Base-by-base conservation (phyloP, 2,329 filamentous ascomycete species). In the Epichloe typhina region DNA sequence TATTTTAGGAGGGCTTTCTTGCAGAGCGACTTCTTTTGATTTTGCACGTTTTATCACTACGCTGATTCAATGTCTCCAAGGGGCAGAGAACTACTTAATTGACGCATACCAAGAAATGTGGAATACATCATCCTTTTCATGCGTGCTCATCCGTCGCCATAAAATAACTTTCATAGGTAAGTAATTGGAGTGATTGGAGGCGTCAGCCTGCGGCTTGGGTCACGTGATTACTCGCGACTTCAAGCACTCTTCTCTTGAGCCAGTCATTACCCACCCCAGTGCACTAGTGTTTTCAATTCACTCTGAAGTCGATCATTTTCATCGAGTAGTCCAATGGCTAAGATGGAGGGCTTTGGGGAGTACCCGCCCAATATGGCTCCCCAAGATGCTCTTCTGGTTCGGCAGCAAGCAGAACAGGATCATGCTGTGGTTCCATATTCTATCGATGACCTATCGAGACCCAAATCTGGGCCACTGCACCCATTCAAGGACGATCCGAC, bases 381-480 rank as follows among this genome's bases (percentile, higher is more conserved):
- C 15, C 74, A 80, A 61, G 80, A 83, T 61, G 78, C 80, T 43
- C 74, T 84, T 43, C 72, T 83, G 50, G 71, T 80, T 43, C 74
- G 80, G 50, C 62, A 68, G 54, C 72, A 80, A 59, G 70, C 75
- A 38, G 69, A 69, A 50, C 71, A 75, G 36, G 73, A 81, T 53
- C 81, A 84, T 59, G 77, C 76, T 19, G 76, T 83, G 23, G 76
- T 79, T 7, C 72, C 74, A 33, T 84, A 84, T 62, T 83, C 83
- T n/a, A 85, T 83, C 58, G 82, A 86, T 58, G 82, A 87, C 59
- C 72, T 91, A 40, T 76, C 80, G 45, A 77, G 81, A 52, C 79
- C 84, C 1, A 69, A 72, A 8, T 68, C 82, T 53, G 87, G 87
- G 0, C 87, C 87, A 37, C 69, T 75, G 23, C 91, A 91, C 61